Percentiles rank a stretch among this genome's conserved stretches.
phyloP scores from a whole-genome alignment of 192 early-diverging fungal genomes.

The Coemansia sp. region DNA sequence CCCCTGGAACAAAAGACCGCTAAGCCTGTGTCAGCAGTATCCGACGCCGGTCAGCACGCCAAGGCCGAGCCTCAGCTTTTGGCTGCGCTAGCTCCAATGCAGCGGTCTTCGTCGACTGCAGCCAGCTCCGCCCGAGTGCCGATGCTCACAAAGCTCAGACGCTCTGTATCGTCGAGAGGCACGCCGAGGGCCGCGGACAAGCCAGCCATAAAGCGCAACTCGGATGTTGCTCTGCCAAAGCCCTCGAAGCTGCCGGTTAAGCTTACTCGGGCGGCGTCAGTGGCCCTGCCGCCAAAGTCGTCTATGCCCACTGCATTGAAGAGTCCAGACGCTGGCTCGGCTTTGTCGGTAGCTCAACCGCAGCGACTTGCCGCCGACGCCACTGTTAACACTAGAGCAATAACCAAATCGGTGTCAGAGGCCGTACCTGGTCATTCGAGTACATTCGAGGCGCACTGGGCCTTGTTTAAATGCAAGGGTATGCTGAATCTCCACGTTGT shows the following conservation, averaged over 20 bases:
- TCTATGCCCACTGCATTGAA: background rate
- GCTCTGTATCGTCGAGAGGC: constrained; percentile 24
- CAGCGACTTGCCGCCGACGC: background rate
- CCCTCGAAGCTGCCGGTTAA: constrained; percentile 15
- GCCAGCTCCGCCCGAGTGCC: constrained; percentile 8
- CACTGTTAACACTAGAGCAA: background rate
- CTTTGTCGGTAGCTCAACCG: background rate
- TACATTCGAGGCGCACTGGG: constrained; percentile 30
- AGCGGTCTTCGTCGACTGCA: background rate
- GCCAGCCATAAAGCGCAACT: constrained; percentile 13
- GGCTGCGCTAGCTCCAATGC: constrained; percentile 4
- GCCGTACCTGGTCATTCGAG: background rate
- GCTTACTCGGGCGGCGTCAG: constrained; percentile 10
- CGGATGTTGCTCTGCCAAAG: background rate
- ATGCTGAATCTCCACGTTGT: constrained; percentile 44
- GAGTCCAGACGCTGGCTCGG: background rate
- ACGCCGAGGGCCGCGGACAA: constrained; percentile 7
- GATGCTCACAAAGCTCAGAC: constrained; percentile 36
- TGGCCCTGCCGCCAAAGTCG: background rate
- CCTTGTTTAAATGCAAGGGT: constrained; percentile 49
- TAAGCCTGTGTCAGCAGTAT: background rate
- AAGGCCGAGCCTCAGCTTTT: background rate
- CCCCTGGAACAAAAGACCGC: background rate
- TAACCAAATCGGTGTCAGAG: background rate
- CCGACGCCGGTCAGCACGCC: background rate